Conservation (phyloP, 2,329 filamentous ascomycete genomes). For the Chaetomiaceae sp. region DNA sequence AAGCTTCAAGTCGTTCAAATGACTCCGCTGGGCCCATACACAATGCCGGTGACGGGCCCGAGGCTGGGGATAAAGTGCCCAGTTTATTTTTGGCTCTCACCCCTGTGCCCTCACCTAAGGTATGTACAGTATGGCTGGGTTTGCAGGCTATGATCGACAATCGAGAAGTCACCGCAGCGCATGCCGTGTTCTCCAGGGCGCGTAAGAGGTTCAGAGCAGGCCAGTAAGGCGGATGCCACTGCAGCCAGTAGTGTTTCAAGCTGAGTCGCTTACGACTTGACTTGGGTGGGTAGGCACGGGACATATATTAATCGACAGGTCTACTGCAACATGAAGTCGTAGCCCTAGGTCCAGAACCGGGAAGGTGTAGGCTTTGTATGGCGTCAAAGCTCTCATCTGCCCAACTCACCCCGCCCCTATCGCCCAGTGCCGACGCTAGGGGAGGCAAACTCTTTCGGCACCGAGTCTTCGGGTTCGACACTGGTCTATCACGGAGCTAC, state of each 20-base stretch:
- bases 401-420: not conserved
- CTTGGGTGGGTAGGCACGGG: not conserved
- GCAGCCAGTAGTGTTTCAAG: conserved; percentile 6
- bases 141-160: not conserved
- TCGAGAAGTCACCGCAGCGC: not conserved
- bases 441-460: not conserved
- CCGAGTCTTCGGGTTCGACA: not conserved
- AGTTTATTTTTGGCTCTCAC: conserved; percentile 1
- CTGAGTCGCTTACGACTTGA: conserved; percentile 1
- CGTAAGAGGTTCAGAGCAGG: not conserved
- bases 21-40: not conserved
- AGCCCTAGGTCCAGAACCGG: not conserved
- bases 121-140: too few species aligned
- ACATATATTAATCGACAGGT: conserved; percentile 4
- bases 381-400: not conserved
- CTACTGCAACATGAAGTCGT: not conserved
- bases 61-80: conserved; percentile 4
- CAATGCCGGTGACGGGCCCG: conserved; percentile 9
- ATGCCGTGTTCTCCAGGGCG: not conserved
- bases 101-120: too few species aligned
- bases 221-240: not conserved
- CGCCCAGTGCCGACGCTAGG: conserved; percentile 2
- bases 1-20: too few species aligned
- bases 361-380: not conserved
- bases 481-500: not conserved